A percentile compares a stretch with the other conserved stretches of the same genome.
These are phyloP conservation scores for Pyricularia grisea DNA, from an alignment of 2,329 filamentous ascomycete genomes.

Conservation along the genomic window DNA sequence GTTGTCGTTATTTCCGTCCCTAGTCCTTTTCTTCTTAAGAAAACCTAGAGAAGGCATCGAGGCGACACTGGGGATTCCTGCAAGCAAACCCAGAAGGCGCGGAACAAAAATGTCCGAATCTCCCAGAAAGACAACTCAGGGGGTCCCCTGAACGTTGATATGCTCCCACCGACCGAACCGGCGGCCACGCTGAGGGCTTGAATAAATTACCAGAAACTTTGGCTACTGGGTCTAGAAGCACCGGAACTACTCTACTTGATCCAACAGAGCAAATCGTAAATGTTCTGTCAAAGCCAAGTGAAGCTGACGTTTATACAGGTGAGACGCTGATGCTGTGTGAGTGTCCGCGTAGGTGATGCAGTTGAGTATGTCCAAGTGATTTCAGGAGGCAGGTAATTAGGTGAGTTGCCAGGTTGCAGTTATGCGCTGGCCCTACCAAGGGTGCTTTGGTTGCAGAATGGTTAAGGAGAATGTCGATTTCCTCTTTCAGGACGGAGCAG, in stretches of 20 bases:
- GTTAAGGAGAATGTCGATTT: neutral
- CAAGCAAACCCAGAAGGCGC: neutral
- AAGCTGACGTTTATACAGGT: neutral
- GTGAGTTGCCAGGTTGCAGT: neutral
- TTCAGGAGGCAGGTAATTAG: neutral
- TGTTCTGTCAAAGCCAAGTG: neutral
- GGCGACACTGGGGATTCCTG: constrained; percentile 1
- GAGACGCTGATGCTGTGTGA: neutral
- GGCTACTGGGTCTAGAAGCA: neutral
- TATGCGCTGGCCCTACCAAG: neutral
- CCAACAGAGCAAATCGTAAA: neutral
- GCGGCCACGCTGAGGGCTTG: neutral
- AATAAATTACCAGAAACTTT: neutral
- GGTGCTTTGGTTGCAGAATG: neutral
- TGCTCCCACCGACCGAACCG: neutral
- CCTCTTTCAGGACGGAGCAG: neutral
- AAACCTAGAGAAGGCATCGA: constrained; percentile 90
- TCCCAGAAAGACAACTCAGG: neutral
- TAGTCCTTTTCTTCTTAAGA: constrained; percentile 97
- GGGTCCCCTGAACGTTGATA: neutral
- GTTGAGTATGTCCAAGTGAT: neutral
- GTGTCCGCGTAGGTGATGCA: neutral
- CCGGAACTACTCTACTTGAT: neutral
- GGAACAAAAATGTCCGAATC: neutral
- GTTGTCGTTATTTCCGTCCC: constrained; percentile 71